Conservation (phyloP, 2,329 filamentous ascomycete species). For the Colletotrichum magnum region DNA sequence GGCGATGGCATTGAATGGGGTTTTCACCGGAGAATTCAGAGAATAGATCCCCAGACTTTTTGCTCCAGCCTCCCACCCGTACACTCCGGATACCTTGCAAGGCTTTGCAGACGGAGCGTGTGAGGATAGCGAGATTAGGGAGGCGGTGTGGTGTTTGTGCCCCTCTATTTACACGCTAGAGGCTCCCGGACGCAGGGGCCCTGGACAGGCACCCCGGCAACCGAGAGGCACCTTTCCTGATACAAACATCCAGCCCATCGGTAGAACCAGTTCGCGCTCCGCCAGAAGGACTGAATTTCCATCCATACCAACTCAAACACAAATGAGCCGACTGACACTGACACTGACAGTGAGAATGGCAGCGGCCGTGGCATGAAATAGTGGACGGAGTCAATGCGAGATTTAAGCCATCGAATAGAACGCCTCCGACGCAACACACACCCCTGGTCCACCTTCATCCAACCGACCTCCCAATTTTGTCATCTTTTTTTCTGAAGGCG, state of each 20-base stretch:
- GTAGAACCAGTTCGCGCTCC: background rate
- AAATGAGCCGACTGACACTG: background rate
- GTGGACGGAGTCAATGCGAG: background rate
- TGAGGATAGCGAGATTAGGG: slow-evolving; percentile 8
- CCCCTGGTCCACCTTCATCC: background rate
- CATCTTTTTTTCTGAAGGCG: no score
- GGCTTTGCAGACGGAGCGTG: background rate
- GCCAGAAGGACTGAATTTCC: slow-evolving; percentile 13
- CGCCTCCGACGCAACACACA: background rate
- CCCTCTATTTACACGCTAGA: slow-evolving; percentile 16
- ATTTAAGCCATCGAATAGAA: background rate
- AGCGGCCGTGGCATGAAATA: background rate
- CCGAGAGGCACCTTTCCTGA: slow-evolving; percentile 12
- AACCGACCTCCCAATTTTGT: background rate
- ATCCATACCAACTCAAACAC: background rate
- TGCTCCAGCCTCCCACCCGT: background rate
- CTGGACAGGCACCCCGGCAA: slow-evolving; percentile 18
- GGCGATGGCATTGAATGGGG: no score
- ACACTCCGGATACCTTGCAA: background rate
- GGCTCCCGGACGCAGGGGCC: background rate
- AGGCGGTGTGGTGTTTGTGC: slow-evolving; percentile 25
- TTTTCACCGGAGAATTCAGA: no score
- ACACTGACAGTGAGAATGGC: background rate
- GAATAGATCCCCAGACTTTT: no score
- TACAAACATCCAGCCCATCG: background rate